These are phyloP conservation scores for Carex arenaria DNA, from an alignment of 202 grass and related monocot genomes.

Conservation along the genomic window DNA sequence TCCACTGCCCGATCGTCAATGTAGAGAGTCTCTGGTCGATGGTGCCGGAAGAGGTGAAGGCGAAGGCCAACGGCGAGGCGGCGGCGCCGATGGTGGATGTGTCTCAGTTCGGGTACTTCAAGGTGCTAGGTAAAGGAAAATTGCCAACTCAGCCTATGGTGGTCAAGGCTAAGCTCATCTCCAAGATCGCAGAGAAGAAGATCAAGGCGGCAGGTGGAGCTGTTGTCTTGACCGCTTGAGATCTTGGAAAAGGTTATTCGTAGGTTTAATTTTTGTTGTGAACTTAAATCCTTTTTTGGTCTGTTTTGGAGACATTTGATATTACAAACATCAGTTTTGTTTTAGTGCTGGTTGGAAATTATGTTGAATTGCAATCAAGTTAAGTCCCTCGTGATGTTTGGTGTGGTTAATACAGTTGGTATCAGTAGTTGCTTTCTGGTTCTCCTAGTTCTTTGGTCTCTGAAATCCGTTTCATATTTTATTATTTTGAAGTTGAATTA, in stretches of 20 bases:
- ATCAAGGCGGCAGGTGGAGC: conserved; percentile 86
- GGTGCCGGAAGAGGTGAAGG: conserved; percentile 56
- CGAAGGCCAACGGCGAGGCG: conserved; percentile 33
- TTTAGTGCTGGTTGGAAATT: neutral
- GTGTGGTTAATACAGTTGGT: neutral
- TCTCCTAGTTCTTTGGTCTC: neutral
- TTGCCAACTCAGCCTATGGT: conserved; percentile 68
- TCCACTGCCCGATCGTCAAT: conserved; percentile 64
- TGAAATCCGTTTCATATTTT: neutral
- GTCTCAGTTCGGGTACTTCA: conserved; percentile 84
- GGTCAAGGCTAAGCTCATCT: conserved; percentile 89
- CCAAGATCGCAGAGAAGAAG: conserved; percentile 97
- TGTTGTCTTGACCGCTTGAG: conserved; percentile 73
- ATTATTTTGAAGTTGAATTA: neutral
- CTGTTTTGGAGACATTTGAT: neutral
- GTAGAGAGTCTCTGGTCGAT: conserved; percentile 83
- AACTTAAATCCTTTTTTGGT: neutral
- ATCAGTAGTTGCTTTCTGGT: neutral
- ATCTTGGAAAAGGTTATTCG: conserved; percentile 19
- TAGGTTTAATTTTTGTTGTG: conserved; percentile 9
- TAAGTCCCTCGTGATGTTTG: neutral
- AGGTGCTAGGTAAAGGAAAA: conserved; percentile 82
- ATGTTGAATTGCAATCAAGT: conserved; percentile 18
- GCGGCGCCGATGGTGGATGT: conserved; percentile 70
- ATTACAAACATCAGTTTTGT: conserved; percentile 13